Evolutionary conservation across 441 rosid species (phyloP), one percentile per base, ranked within the genome.

Genomic region (Gossypium laxum): DNA sequence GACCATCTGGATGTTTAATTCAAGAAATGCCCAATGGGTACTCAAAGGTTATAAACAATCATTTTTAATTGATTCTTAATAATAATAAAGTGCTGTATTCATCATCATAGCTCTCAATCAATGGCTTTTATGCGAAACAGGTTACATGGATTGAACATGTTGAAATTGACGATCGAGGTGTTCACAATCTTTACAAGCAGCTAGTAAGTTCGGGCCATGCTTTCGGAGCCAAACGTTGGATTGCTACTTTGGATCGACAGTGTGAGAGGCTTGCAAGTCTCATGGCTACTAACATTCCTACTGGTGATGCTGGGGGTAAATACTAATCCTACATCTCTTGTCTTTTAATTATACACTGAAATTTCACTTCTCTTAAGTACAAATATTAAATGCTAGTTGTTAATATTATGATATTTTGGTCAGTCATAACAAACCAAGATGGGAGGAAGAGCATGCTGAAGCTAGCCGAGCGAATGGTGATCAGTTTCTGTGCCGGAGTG

Each of bases 91-190:
- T 30, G 34, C 34, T 30, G 34, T 30, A 30, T 30, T 30, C 34
- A 30, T 30, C 34, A 30, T 30, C 34, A 30, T 4, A n/a, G 48
- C 48, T 43, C 51, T 38, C 30, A 63, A 62, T 11, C n/a, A 38
- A 41, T 18, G 50, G 34, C 50, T 11, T 38, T 14, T 10, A 28
- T 32, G 15, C 5, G 12, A 51, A 3, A 2, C 22, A 93, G 98
- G 92, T 94, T 14, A 91, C 85, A 0, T 94, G 99, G 99, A 81
- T 94, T 34, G 99, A 94, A 72, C 87, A 92, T 79, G 89, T 90
- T 22, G 99, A 92, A 75, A 91, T 85, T 28, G 93, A 92, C 54
- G 94, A 88, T 59, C 72, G 85, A 71, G 90, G 80, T 34, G 85
- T 82, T 34, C 88, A 89, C 64, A 67, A 65, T 76, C 67, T 89